Base-by-base conservation (phyloP, 2,329 filamentous ascomycete genomes). In the Elsinoe australis region DNA sequence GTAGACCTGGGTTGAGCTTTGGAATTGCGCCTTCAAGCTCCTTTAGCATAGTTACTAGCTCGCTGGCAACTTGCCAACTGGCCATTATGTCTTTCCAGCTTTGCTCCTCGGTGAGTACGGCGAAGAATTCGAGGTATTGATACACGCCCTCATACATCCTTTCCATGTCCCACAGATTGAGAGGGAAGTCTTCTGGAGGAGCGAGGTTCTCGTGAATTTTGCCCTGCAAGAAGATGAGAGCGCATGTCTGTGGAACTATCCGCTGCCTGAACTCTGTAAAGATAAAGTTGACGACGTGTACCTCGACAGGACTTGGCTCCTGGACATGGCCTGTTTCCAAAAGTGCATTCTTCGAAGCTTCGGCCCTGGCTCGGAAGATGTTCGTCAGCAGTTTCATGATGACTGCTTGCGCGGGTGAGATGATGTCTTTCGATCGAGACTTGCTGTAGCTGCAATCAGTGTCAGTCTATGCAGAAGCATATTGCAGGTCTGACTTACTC, bases 91-190 rank as follows among this genome's bases (percentile, higher is more conserved):
- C 76, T 53, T 94, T 86, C 71, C 87, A 87, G 44, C 87, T 83
- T 34, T 82, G 76, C 58, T 90, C 84, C 60, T 95, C 89, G 0
- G 87, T 88, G 21, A 95, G 78, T 0, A 92, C 89, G 12, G 85
- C 87, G 47, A 95, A 84, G 62, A 96, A 94, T 58, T 95, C 89
- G 1, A 96, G 78, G 61, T 94, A 95, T 64, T 95, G 89, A 45
- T 89, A 87, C 1, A 96, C 79, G 0, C 90, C 90, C 60, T 96
- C 90, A 63, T 94, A 95, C 51, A 94, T 90, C 10, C 90, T 80
- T 63, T 96, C 90, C 84, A 96, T 94, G 59, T 96, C 90, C 90
- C 90, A 96, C 38, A 88, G 77, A 58, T 96, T 94, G 1, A 95
- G 81, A 0, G 90, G 90, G 58, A 95, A 96, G 59, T 95, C 89